Base-by-base conservation (phyloP, 345 rosid species). In the Aquilaria sinensis region DNA sequence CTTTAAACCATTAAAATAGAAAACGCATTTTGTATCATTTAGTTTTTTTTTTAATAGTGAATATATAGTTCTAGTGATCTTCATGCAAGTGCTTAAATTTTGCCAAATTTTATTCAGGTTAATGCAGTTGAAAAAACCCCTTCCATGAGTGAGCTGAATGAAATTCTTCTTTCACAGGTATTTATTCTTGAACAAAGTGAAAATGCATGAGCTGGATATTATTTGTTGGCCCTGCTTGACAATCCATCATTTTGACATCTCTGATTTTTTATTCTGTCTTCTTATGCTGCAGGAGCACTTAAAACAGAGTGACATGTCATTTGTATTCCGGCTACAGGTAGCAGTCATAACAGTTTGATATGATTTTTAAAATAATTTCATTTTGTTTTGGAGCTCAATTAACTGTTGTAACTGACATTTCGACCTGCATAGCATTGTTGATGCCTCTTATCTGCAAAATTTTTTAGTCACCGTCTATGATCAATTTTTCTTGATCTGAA, bases 251-350 rank as follows among this genome's bases (percentile, higher is more conserved):
- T 60, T 15, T 16, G n/a, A 14, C 10, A 13, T 51, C 58, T 34
- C 79, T 64, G 13, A 71, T 65, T 49, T 67, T 49, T 53, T 10
- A 43, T 60, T 5, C 12, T 49, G 15, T 47, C 62, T 73, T 66
- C 71, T 59, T 66, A 53, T 69, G 73, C 74, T 79, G 75, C 87
- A 90, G 97, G 98, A 84, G 69, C 97, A 84, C 80, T 84, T 88
- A 63, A 88, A 92, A 70, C 89, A 90, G 71, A 88, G 97, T 75
- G 94, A 90, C 64, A 70, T 87, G 77, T 93, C 97, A 58, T 86
- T 90, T 78, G 90, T 93, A 61, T 93, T 93, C 72, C 84, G 96
- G 68, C 73, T 93, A 67, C 98, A 93, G 97, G 98, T 93, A 78
- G 66, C 12, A 33, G 47, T 62, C 11, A n/a, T 57, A 56, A 59